Evolutionary conservation across 345 rosid genomes (phyloP).

Genomic region (Citrus cavaleriei): DNA sequence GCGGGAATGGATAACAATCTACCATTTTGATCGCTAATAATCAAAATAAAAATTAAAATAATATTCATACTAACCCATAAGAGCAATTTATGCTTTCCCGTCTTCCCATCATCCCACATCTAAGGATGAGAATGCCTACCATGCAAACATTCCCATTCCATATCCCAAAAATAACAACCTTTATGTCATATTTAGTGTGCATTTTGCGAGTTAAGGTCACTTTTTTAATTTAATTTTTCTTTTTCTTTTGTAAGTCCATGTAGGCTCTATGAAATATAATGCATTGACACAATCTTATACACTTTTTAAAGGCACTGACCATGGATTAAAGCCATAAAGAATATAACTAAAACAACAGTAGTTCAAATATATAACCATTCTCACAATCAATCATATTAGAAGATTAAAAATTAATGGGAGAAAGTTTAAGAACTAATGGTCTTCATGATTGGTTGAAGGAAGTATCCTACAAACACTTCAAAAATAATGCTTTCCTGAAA

Average conservation of each 20-base stretch:
- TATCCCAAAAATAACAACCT: background rate
- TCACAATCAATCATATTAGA: background rate
- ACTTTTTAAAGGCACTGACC: background rate
- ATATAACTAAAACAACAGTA: background rate
- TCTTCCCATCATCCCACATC: background rate
- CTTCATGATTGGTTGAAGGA: background rate
- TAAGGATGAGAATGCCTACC: background rate
- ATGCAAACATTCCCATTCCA: background rate
- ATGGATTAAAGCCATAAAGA: background rate
- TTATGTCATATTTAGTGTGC: background rate
- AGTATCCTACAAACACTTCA: background rate
- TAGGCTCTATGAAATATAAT: background rate
- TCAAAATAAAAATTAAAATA: background rate
- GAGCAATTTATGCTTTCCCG: background rate
- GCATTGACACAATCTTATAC: background rate
- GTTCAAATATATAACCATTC: background rate
- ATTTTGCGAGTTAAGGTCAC: background rate
- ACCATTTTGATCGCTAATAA: background rate
- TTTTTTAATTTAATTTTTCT: background rate
- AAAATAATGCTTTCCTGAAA: background rate
- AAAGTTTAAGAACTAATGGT: background rate
- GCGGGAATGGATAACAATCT: background rate
- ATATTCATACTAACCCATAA: background rate
- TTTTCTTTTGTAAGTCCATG: background rate
- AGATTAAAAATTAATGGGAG: background rate